phyloP scores from a whole-genome alignment of 805 yeast genomes.

The Metschnikowia drakensbergensis region DNA sequence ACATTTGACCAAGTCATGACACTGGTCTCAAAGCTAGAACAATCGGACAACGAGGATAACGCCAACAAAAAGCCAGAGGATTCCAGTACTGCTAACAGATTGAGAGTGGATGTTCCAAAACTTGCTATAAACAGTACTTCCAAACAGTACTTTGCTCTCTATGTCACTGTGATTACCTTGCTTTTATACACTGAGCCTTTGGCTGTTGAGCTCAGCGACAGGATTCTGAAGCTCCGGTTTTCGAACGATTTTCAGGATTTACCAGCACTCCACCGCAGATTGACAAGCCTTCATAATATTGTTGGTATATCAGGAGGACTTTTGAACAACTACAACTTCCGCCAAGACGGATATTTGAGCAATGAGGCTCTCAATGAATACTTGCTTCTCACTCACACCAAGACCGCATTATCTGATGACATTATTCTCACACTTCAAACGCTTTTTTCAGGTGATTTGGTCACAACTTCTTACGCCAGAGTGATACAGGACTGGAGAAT shows the following conservation, averaged over 20 bases:
- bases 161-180: slow-evolving; percentile 57
- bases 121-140: slow-evolving; percentile 69
- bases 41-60: slow-evolving; percentile 8
- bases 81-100: slow-evolving; percentile 25
- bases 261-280: slow-evolving; percentile 42
- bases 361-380: slow-evolving; percentile 47
- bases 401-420: slow-evolving; percentile 33
- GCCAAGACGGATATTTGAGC: slow-evolving; percentile 42
- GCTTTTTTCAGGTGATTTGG: slow-evolving; percentile 33
- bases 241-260: slow-evolving; percentile 68
- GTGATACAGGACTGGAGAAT: slow-evolving; percentile 33
- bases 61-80: slow-evolving; percentile 4
- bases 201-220: slow-evolving; percentile 51
- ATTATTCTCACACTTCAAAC: slow-evolving; percentile 35
- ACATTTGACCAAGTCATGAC: slow-evolving; percentile 48
- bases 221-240: slow-evolving; percentile 61
- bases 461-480: slow-evolving; percentile 13
- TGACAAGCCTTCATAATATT: slow-evolving; percentile 48
- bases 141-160: slow-evolving; percentile 64
- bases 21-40: slow-evolving; percentile 19
- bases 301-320: slow-evolving; percentile 39
- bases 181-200: slow-evolving; percentile 73
- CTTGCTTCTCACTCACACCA: slow-evolving; percentile 31
- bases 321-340: slow-evolving; percentile 45
- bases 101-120: slow-evolving; percentile 66